A percentile compares a stretch with the other conserved stretches of the same genome.
phyloP scores from a whole-genome alignment of 805 yeast genomes.

The Kregervanrija delftensis region DNA sequence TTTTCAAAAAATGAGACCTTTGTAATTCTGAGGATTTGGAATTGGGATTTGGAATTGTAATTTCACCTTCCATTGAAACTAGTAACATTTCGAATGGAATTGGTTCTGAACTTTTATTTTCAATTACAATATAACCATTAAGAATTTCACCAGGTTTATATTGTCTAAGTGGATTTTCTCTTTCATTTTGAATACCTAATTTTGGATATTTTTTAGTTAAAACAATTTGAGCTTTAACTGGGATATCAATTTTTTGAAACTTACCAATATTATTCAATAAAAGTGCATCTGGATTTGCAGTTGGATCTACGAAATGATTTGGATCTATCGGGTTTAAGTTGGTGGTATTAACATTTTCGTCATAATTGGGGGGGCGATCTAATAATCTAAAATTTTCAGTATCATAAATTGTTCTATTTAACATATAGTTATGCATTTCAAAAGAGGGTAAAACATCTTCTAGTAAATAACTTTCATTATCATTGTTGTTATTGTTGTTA shows the following conservation, averaged over 20 bases:
- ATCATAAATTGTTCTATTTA: conserved; percentile 18
- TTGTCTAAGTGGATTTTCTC: conserved; percentile 38
- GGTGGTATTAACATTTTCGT: conserved; percentile 5
- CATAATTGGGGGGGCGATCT: conserved; percentile 20
- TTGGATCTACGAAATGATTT: conserved; percentile 14
- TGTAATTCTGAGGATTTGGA: conserved; percentile 5
- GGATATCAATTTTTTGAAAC: conserved; percentile 18
- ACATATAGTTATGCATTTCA: conserved; percentile 51
- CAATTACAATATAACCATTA: conserved; percentile 46
- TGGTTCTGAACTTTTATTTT: conserved; percentile 32
- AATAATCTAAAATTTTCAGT: conserved; percentile 5
- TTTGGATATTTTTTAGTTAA: conserved; percentile 39
- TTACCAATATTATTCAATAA: conserved; percentile 23
- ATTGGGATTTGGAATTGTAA: conserved; percentile 17
- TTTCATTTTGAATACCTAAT: conserved; percentile 11
- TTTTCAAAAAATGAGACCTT: conserved; percentile 33
- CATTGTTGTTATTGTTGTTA: too few species aligned
- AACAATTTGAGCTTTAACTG: conserved; percentile 18
- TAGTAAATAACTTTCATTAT: neutral
- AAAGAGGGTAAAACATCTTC: conserved; percentile 61
- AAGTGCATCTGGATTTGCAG: conserved; percentile 15
- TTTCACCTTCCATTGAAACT: conserved; percentile 48
- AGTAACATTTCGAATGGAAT: conserved; percentile 59
- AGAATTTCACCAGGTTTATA: conserved; percentile 64
- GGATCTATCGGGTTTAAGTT: neutral